phyloP scores from a whole-genome alignment of 371 early-diverging fungal species.

The Actinomucor elegans region DNA sequence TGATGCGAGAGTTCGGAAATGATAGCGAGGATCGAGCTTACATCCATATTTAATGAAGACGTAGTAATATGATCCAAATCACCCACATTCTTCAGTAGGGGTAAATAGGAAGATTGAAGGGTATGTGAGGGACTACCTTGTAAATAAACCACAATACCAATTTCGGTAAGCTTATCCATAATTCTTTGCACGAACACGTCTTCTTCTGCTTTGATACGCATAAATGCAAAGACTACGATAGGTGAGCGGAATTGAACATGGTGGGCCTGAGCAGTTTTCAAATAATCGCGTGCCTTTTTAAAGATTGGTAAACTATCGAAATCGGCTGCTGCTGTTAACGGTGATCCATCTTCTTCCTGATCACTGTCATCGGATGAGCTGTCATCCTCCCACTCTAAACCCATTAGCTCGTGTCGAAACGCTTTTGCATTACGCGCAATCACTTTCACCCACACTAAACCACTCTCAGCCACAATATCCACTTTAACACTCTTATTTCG shows the following conservation, averaged over 20 bases:
- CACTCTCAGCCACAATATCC: constrained; percentile 51
- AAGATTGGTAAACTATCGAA: constrained; percentile 49
- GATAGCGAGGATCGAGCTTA: constrained; percentile 53
- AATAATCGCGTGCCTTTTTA: constrained; percentile 46
- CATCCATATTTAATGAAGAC: constrained; percentile 50
- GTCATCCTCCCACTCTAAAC: constrained; percentile 29
- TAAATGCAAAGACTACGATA: constrained; percentile 56
- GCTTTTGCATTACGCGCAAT: constrained; percentile 53
- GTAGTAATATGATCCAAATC: constrained; percentile 24
- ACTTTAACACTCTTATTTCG: constrained; percentile 37
- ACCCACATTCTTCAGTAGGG: constrained; percentile 1
- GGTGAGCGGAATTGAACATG: constrained; percentile 54
- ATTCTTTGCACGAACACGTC: constrained; percentile 42
- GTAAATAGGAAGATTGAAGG: constrained; percentile 1
- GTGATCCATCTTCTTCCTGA: not conserved
- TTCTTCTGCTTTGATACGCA: constrained; percentile 35
- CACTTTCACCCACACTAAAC: constrained; percentile 57
- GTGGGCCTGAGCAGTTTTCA: constrained; percentile 48
- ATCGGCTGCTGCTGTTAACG: constrained; percentile 1
- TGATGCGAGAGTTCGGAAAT: constrained; percentile 50
- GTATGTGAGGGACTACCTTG: constrained; percentile 1
- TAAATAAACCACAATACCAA: constrained; percentile 41
- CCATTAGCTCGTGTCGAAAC: constrained; percentile 49
- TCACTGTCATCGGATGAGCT: not conserved
- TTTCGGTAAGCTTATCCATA: constrained; percentile 27